Base-by-base conservation (phyloP, 1,139 yeast genomes). In the Diutina catenulata region DNA sequence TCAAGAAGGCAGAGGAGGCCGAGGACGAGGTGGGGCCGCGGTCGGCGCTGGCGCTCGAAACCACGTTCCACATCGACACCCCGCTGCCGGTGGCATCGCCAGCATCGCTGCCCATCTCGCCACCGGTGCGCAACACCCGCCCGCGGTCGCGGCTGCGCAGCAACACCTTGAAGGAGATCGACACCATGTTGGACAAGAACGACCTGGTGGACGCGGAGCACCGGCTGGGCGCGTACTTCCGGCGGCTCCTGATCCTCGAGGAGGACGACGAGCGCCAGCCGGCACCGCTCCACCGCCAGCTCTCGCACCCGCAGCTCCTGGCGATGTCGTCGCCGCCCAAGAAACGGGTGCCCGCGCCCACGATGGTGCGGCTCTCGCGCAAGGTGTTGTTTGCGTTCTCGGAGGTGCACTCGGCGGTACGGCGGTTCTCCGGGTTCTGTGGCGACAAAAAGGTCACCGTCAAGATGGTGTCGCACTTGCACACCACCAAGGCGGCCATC, bases 391-490 rank as follows among this genome's bases (percentile, higher is more conserved):
- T 72, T 50, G 62, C 80, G 11, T 70, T 80, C 40, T 76, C 82
- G 37, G 93, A 82, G 49, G 64, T 82, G 38, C 87, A 80, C 46
- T 73, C 79, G 26, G 76, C 80, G 3, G 66, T 83, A 7, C 62
- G 83, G 43, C 67, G 83, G 41, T 74, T 80, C 44, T 68, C 80
- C 11, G 74, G 80, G 1, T 76, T 80, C 45, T 80, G 87, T 49
- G 60, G 68, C 14, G 88, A 80, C 46, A 76, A 77, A 44, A 68
- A 72, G 29, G 62, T 79, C 3, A 68, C 79, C 2, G 68, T 74
- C 29, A 76, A 73, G 43, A 69, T 80, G 60, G 75, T 74, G 0
- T 64, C 77, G 0, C 60, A 64, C 13, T 55, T 79, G 36, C 73
- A 73, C 47, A 60, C 73, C 10, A 74, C 81, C 1, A 73, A 77